Conservation (phyloP, 805 yeast genomes). For the Pichia deserticola region DNA sequence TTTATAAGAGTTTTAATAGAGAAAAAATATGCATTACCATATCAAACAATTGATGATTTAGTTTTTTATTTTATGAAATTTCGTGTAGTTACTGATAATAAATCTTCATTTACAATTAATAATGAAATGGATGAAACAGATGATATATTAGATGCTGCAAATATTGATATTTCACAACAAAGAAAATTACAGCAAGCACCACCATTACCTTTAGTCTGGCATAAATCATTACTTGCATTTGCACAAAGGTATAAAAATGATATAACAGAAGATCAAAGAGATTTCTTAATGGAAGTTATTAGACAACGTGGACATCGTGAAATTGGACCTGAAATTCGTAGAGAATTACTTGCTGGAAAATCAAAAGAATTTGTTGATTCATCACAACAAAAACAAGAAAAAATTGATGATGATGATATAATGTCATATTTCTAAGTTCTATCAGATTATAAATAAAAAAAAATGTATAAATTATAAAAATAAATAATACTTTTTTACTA, state of each 20-base stretch:
- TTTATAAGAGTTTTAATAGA: slow-evolving; percentile 86
- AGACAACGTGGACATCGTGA: slow-evolving; percentile 84
- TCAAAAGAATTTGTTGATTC: slow-evolving; percentile 37
- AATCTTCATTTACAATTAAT: slow-evolving; percentile 9
- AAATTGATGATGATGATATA: slow-evolving; percentile 24
- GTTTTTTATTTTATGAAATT: slow-evolving; percentile 93
- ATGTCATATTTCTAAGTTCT: slow-evolving; percentile 24
- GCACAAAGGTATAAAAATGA: slow-evolving; percentile 96
- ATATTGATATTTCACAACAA: slow-evolving; percentile 25
- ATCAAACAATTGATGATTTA: slow-evolving; percentile 89
- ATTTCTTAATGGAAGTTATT: slow-evolving; percentile 82
- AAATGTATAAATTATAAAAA: no score
- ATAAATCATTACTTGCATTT: slow-evolving; percentile 87
- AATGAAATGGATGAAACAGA: slow-evolving; percentile 27
- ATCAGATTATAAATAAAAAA: background rate
- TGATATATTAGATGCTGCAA: slow-evolving; percentile 32
- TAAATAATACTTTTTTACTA: no score
- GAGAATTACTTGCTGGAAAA: slow-evolving; percentile 84
- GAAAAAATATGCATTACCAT: slow-evolving; percentile 94
- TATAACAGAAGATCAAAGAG: slow-evolving; percentile 97
- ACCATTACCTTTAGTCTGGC: slow-evolving; percentile 92
- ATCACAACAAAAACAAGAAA: slow-evolving; percentile 10
- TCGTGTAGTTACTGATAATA: slow-evolving; percentile 48
- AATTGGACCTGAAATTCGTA: slow-evolving; percentile 89
- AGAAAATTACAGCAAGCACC: slow-evolving; percentile 33